Evolutionary conservation across 164 flowering plant genomes (phyloP), one percentile per base, ranked within the genome.

Genomic region (Pachysandra terminalis): DNA sequence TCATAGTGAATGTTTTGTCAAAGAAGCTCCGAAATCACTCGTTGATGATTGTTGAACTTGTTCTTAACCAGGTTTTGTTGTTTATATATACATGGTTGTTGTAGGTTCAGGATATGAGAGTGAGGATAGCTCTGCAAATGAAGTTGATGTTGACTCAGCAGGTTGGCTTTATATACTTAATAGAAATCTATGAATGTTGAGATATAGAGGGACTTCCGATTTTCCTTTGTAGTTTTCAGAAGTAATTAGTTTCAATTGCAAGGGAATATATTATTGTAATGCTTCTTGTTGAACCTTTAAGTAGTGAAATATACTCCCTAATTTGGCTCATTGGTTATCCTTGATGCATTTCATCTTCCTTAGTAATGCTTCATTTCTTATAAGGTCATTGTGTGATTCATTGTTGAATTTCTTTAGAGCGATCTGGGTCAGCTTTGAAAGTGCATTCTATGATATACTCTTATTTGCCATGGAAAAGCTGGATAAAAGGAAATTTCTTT

Each of bases 101-200:
- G 12, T 49, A 70, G 72, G 76, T 72, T 68, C 86, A 23, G 87
- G 88, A 19, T 86, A 84, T 61, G 79, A 75, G 63, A 80, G 83
- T 54, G 88, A 78, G 73, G 88, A 80, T 66, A 81, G 88, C 75
- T 86, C 88, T 1, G 80, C 51, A 15, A 75, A 81, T 68, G 90
- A 77, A 59, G 72, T 80, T 63, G 69, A 74, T 65, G 71, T 61
- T 56, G 83, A 79, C 58, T 65, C 82, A 27, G 59, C 85, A 74
- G 88, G 88, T 86, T 53, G 24, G 63, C 25, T 49, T 61, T 68
- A 56, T 23, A 66, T 52, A 51, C 61, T 37, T 19, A 14, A 0
- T 48, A 21, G 41, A 60, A n/a, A n/a, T n/a, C 14, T 12, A 45
- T 45, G 10, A 5, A 3, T 45, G 17, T 45, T 45, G 17, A 45